phyloP scores from a whole-genome alignment of 2,329 filamentous ascomycete species.

The Amesomyces nigricolor region DNA sequence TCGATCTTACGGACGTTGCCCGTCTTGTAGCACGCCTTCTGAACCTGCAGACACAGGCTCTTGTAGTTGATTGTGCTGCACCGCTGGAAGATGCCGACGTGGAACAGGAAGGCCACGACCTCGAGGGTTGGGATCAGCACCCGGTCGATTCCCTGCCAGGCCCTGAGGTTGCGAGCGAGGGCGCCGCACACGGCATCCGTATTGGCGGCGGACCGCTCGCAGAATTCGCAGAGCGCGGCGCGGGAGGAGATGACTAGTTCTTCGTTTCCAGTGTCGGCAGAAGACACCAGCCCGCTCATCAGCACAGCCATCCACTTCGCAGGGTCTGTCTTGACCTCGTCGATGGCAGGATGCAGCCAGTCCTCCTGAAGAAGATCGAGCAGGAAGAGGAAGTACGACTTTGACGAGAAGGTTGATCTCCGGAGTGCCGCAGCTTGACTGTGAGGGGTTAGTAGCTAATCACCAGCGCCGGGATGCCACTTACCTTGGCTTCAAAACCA shows the following conservation, averaged over 20 bases:
- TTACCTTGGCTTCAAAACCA: conserved; percentile 44
- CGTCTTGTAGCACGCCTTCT: conserved; percentile 77
- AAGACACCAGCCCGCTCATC: conserved; percentile 63
- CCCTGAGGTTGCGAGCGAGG: conserved; percentile 49
- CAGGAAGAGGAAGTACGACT: conserved; percentile 52
- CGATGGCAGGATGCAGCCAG: conserved; percentile 35
- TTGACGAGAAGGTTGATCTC: conserved; percentile 50
- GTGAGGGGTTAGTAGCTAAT: conserved; percentile 30
- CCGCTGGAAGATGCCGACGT: conserved; percentile 48
- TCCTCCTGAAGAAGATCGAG: conserved; percentile 41
- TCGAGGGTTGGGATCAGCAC: conserved; percentile 72
- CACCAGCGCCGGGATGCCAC: conserved; percentile 17
- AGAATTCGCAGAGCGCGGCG: conserved; percentile 55
- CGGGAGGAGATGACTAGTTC: conserved; percentile 65
- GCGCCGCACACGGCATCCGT: conserved; percentile 44
- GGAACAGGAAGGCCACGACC: conserved; percentile 69
- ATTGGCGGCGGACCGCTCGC: conserved; percentile 36
- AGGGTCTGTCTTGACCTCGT: conserved; percentile 29
- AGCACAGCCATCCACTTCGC: conserved; percentile 46
- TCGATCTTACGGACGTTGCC: conserved; percentile 76
- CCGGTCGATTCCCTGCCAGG: conserved; percentile 57
- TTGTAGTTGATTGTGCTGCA: conserved; percentile 39
- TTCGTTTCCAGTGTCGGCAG: conserved; percentile 73
- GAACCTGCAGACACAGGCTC: conserved; percentile 61
- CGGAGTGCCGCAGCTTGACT: conserved; percentile 30